Evolutionary conservation across 1,284 basidiomycete genomes (phyloP), one percentile per base, ranked within the genome.

Genomic region (Naganishia cerealis): DNA sequence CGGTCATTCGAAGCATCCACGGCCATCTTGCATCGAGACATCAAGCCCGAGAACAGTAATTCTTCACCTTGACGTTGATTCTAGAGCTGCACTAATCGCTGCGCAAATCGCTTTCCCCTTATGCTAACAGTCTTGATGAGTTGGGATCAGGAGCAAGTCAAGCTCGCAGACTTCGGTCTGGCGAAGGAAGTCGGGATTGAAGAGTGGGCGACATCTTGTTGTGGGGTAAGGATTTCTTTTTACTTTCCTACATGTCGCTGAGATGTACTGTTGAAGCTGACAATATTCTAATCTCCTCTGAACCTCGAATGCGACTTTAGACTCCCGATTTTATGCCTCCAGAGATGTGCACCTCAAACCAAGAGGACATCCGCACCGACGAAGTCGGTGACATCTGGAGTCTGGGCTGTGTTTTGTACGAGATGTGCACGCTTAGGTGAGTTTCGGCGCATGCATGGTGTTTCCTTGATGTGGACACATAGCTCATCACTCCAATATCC

Each of bases 31-130:
- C 59, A 62, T 33, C 24, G 59, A 4, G 59, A 62, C 39, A 24
- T 62, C 48, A 62, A 62, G 50, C 48, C 59, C 3, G 59, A 50
- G 0, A 62, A 62, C 38, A 53, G 59, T 62, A 24, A 62, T 48
- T 40, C 16, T 0, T 43, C 0, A 15, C 10, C 36, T 42, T 13
- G 21, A n/a, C 8, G 2, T 36, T 4, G 12, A 1, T 15, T 9
- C 9, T 13, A 29, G 43, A 46, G 7, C 16, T 7, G 16, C 7
- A n/a, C 43, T 46, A 24, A 38, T 18, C 16, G 40, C 40, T 13
- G 39, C 40, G 16, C 40, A 8, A 40, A 3, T 42, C 16, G 29
- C 56, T 42, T 12, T 42, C 40, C 40, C 9, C 40, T 50, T 50
- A 15, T 15, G n/a, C 46, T 5, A 39, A 38, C 26, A n/a, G 36